phyloP scores from a whole-genome alignment of 2,329 filamentous ascomycete genomes.

The Fusarium sp. region DNA sequence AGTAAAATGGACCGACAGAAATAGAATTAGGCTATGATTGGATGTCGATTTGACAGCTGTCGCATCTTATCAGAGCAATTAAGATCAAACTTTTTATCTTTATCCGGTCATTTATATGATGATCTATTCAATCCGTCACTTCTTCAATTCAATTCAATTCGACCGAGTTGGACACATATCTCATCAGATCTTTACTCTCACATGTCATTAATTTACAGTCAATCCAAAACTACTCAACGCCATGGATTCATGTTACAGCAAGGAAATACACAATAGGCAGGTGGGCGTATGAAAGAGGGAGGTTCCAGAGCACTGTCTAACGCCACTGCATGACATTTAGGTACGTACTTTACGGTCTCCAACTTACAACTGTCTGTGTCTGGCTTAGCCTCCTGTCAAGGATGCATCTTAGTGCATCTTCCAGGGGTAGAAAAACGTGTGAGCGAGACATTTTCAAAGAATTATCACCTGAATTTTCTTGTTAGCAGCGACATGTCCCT shows the following conservation, averaged over 20 bases:
- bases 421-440: conserved; percentile 18
- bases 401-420: not conserved
- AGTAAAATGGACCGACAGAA: conserved; percentile 8
- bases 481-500: not conserved
- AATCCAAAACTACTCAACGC: not conserved
- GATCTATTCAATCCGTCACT: not conserved
- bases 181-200: not conserved
- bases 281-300: conserved; percentile 10
- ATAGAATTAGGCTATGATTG: conserved; percentile 13
- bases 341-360: conserved; percentile 11
- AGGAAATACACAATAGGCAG: conserved; percentile 23
- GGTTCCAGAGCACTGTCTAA: conserved; percentile 11
- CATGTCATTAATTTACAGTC: not conserved
- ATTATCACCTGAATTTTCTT: not conserved
- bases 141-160: not conserved
- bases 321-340: conserved; percentile 16
- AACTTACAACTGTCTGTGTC: not conserved
- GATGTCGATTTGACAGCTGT: conserved; percentile 21
- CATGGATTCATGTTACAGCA: conserved; percentile 3
- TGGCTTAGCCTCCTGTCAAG: conserved; percentile 6
- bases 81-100: conserved; percentile 1
- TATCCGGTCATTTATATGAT: not conserved
- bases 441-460: not conserved
- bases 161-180: not conserved
- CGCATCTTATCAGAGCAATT: conserved; percentile 10